A percentile compares a stretch with the other conserved stretches of the same genome.
Conservation (phyloP, 2,329 filamentous ascomycete genomes). For the Penicillium sp. region DNA sequence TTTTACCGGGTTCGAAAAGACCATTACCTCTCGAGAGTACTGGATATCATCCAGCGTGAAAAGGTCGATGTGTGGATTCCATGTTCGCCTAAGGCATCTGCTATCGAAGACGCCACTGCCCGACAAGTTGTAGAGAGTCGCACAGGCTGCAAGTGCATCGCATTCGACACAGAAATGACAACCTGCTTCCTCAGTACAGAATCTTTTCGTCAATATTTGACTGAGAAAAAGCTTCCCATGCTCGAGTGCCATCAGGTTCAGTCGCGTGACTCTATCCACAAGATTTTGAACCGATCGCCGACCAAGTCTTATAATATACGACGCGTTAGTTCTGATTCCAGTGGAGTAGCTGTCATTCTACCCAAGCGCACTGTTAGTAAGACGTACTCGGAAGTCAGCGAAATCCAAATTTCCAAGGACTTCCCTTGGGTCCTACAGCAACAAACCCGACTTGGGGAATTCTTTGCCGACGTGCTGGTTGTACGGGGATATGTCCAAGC, state of each 20-base stretch:
- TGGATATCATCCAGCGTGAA: conserved; percentile 61
- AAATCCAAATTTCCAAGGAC: conserved; percentile 55
- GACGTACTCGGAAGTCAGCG: conserved; percentile 57
- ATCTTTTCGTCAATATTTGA: conserved; percentile 61
- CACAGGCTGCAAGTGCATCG: conserved; percentile 62
- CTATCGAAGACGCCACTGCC: conserved; percentile 65
- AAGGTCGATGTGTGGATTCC: conserved; percentile 71
- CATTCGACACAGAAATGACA: conserved; percentile 60
- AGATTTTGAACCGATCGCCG: conserved; percentile 49
- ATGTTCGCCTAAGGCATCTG: conserved; percentile 67
- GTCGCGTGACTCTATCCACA: conserved; percentile 53
- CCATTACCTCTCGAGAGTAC: conserved; percentile 57
- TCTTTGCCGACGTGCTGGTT: conserved; percentile 70
- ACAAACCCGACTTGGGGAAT: conserved; percentile 65
- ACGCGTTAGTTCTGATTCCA: conserved; percentile 36
- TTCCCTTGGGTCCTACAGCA: conserved; percentile 69
- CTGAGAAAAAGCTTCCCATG: conserved; percentile 54
- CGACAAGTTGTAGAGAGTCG: conserved; percentile 61
- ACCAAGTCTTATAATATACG: conserved; percentile 65
- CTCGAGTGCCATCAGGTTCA: conserved; percentile 57
- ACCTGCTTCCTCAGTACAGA: conserved; percentile 64
- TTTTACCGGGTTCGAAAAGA: conserved; percentile 56
- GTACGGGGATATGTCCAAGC: conserved; percentile 64
- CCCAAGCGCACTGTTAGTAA: conserved; percentile 55
- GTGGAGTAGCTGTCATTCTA: conserved; percentile 59